A percentile compares a stretch with the other conserved stretches of the same genome.
Evolutionary conservation across 495 filamentous ascomycete genomes (phyloP).

Genomic region (Aspergillus ostianus): DNA sequence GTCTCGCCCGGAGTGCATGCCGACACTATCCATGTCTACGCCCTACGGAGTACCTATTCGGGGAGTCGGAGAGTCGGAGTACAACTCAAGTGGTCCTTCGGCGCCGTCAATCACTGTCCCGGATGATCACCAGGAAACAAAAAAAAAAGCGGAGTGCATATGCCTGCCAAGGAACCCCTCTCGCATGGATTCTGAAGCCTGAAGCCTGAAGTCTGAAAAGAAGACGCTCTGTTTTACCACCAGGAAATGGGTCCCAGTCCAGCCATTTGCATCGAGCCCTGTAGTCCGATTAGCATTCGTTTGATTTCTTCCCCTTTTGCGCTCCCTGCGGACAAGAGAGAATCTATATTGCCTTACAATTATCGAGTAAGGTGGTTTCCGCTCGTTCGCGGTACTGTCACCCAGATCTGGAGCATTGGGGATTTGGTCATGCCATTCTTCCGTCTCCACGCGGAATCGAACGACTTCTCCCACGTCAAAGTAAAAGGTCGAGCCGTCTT

Average conservation of each 20-base stretch:
- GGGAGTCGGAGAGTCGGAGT: no score
- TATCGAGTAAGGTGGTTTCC: constrained; percentile 65
- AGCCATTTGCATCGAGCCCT: constrained; percentile 56
- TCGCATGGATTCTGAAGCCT: background rate
- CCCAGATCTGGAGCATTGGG: constrained; percentile 62
- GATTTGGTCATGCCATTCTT: constrained; percentile 85
- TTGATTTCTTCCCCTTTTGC: no score
- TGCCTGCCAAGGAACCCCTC: background rate
- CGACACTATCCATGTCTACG: background rate
- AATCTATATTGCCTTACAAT: constrained; percentile 47
- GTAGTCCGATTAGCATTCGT: constrained; percentile 9
- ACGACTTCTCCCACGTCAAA: constrained; percentile 89
- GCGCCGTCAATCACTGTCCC: no score
- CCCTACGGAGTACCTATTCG: no score
- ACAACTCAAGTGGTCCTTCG: no score
- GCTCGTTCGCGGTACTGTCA: constrained; percentile 47
- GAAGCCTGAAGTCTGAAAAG: background rate
- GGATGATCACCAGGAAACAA: background rate
- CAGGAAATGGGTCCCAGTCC: constrained; percentile 49
- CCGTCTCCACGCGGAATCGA: constrained; percentile 75
- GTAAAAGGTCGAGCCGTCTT: constrained; percentile 67
- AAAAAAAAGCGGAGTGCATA: background rate
- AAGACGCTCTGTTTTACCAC: constrained; percentile 37
- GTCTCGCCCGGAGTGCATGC: background rate
- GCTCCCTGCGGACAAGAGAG: background rate